Evolutionary conservation across 169 alveolate genomes (phyloP).

Genomic region (Eimeria acervulina): DNA sequence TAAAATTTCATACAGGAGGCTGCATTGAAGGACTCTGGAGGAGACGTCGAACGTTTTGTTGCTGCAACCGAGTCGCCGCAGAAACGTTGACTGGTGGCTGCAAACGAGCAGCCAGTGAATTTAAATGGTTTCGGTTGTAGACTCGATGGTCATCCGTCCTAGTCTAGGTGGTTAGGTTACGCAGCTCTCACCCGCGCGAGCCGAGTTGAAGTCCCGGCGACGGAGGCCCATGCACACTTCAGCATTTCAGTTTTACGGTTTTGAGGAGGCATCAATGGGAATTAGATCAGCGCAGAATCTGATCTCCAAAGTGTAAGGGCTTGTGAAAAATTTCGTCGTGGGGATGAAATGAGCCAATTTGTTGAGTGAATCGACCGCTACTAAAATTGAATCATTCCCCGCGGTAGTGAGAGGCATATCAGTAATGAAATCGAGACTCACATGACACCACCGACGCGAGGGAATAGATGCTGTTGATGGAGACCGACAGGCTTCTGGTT

Average conservation of each 20-base stretch:
- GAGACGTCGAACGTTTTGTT: neutral
- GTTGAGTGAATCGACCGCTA: no score
- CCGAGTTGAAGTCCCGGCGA: slow-evolving; percentile 85
- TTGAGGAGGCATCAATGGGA: no score
- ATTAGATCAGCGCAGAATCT: no score
- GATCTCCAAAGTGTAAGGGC: no score
- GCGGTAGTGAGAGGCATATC: no score
- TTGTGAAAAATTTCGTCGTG: no score
- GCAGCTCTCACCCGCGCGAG: slow-evolving; percentile 84
- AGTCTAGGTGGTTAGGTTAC: slow-evolving; percentile 76
- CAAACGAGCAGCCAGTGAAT: neutral
- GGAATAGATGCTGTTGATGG: no score
- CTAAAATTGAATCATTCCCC: no score
- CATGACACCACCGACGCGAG: no score
- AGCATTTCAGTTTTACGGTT: neutral
- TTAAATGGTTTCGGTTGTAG: neutral
- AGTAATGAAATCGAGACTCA: no score
- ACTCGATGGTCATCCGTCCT: slow-evolving; percentile 49
- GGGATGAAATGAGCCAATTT: no score
- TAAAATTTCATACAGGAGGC: neutral
- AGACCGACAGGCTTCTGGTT: no score
- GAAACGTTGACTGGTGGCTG: neutral
- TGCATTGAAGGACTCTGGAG: neutral
- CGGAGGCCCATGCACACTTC: neutral
- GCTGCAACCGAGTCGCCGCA: neutral